Percentiles rank a stretch among this genome's conserved stretches.
Conservation (phyloP, 139 green algal genomes). For the Axilococcus clingmanii region DNA sequence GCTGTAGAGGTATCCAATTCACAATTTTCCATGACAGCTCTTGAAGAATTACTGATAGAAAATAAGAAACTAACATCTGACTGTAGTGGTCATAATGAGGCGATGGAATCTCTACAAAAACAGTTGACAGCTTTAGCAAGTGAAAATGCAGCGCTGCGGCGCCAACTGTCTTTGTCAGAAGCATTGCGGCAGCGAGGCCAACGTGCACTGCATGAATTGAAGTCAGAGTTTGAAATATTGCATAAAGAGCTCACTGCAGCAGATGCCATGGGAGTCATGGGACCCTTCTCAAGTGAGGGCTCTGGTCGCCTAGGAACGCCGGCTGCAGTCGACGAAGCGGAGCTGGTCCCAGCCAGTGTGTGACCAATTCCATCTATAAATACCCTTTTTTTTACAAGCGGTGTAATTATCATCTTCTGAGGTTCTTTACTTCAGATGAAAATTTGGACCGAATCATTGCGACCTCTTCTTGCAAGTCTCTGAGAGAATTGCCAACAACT, state of each 20-base stretch:
- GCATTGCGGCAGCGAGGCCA: constrained; percentile 13
- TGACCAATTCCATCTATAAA: no score
- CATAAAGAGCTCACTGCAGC: no score
- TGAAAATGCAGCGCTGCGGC: background rate
- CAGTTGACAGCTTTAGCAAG: background rate
- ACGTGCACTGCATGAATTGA: constrained; percentile 8
- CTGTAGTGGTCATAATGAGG: background rate
- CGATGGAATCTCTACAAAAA: background rate
- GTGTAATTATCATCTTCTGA: no score
- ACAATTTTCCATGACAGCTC: constrained; percentile 12
- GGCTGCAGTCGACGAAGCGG: no score
- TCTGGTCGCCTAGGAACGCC: no score
- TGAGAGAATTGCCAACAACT: constrained; percentile 37
- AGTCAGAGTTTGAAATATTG: constrained; percentile 1
- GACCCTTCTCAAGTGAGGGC: no score
- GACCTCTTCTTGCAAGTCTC: constrained; percentile 37
- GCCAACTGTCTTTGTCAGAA: constrained; percentile 14
- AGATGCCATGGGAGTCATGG: no score
- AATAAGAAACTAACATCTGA: constrained; percentile 4
- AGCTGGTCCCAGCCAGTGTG: no score
- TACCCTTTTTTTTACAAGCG: no score
- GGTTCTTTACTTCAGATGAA: no score
- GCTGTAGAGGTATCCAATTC: no score
- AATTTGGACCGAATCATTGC: no score
- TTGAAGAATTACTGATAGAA: constrained; percentile 23